Conservation (phyloP, 2,329 filamentous ascomycete genomes). For the Colletotrichum incanum region DNA sequence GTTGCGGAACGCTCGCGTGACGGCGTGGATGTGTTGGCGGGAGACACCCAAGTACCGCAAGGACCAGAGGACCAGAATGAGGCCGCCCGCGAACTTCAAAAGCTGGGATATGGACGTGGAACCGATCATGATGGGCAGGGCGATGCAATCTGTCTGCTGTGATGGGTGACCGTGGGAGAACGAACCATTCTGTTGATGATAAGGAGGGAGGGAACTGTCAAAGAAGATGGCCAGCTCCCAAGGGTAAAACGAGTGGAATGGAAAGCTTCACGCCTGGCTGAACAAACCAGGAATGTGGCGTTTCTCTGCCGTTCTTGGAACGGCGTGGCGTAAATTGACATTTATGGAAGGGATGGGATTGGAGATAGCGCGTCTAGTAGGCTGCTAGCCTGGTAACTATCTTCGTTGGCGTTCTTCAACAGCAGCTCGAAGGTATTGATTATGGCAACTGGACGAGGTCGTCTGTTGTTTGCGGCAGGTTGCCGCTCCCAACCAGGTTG, state of each 20-base stretch:
- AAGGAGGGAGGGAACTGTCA: constrained; percentile 8
- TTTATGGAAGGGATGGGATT: constrained; percentile 41
- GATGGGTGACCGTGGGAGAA: constrained; percentile 3
- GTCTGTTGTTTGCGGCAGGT: neutral
- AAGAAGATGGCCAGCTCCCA: constrained; percentile 19
- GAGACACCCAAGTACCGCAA: constrained; percentile 47
- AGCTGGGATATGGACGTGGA: constrained; percentile 48
- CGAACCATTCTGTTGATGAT: constrained; percentile 2
- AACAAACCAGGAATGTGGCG: constrained; percentile 34
- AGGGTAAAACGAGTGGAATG: constrained; percentile 34
- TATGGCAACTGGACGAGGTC: neutral
- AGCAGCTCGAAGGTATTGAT: neutral
- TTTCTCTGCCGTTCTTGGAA: constrained; percentile 25
- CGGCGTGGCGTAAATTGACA: constrained; percentile 37
- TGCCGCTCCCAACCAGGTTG: neutral
- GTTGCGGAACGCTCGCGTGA: constrained; percentile 51
- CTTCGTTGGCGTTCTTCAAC: constrained; percentile 19
- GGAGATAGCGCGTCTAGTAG: constrained; percentile 26
- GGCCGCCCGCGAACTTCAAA: constrained; percentile 42
- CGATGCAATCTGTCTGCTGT: constrained; percentile 4
- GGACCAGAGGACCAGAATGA: constrained; percentile 48
- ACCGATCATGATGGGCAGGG: constrained; percentile 42
- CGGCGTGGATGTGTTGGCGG: constrained; percentile 45
- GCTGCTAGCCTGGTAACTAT: constrained; percentile 16
- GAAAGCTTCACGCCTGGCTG: constrained; percentile 15